Conservation (phyloP, 2,329 filamentous ascomycete genomes). For the Aspergillus melleus region DNA sequence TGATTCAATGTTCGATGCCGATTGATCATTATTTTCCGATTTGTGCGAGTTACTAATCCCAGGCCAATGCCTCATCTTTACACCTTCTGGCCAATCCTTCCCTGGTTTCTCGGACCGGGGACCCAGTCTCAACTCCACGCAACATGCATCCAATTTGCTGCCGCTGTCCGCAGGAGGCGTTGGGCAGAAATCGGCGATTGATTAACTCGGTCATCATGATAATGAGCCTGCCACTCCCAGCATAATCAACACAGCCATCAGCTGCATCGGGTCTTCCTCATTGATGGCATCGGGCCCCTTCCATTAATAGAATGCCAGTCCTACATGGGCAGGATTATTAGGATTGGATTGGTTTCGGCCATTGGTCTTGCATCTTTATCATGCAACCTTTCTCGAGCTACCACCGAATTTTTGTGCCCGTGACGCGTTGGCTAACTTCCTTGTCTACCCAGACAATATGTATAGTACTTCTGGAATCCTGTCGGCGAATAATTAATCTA, state of each 20-base stretch:
- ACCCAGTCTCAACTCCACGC: conserved; percentile 23
- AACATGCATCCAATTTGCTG: conserved; percentile 26
- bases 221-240: neutral
- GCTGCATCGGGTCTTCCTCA: neutral
- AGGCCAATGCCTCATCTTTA: neutral
- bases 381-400: neutral
- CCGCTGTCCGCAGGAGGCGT: conserved; percentile 20
- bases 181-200: conserved; percentile 31
- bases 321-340: neutral
- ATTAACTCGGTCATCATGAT: neutral
- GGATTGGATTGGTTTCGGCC: conserved; percentile 2
- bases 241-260: neutral
- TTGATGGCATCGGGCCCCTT: neutral
- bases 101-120: conserved; percentile 13
- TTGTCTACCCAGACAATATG: neutral
- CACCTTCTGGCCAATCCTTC: conserved; percentile 5
- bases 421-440: conserved; percentile 1
- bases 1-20: too few relatives aligned
- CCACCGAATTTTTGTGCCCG: neutral
- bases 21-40: neutral
- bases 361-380: neutral
- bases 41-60: neutral
- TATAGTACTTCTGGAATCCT: conserved; percentile 1
- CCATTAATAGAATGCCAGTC: neutral
- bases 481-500: neutral